Evolutionary conservation across 768 basidiomycete genomes (phyloP).

Genomic region (Naganishia randhawae): DNA sequence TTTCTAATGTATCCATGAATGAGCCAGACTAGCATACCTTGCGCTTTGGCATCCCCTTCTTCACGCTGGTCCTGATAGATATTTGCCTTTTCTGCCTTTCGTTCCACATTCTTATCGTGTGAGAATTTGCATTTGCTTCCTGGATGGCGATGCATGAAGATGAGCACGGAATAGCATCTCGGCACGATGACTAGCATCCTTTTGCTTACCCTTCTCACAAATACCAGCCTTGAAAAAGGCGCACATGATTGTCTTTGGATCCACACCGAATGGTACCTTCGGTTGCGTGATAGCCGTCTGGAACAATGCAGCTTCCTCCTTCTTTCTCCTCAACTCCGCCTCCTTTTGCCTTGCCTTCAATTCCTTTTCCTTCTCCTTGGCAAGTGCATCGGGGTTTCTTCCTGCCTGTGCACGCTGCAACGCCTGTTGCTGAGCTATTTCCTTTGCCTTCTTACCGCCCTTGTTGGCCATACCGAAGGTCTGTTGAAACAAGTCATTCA

Average conservation of each 20-base stretch:
- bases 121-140: slow-evolving; percentile 81
- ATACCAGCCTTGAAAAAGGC: slow-evolving; percentile 84
- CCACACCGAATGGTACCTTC: slow-evolving; percentile 76
- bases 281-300: slow-evolving; percentile 54
- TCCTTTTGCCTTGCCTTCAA: slow-evolving; percentile 43
- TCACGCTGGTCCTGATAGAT: slow-evolving; percentile 77
- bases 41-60: slow-evolving; percentile 68
- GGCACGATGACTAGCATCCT: neutral
- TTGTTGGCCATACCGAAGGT: slow-evolving; percentile 55
- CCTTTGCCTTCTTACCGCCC: slow-evolving; percentile 60
- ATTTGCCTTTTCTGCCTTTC: slow-evolving; percentile 94
- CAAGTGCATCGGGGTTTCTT: slow-evolving; percentile 51
- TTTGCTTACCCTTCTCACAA: slow-evolving; percentile 75
- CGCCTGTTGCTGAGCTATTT: slow-evolving; percentile 40
- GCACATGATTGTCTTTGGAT: slow-evolving; percentile 92
- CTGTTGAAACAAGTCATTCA: slow-evolving; percentile 32
- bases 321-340: slow-evolving; percentile 46
- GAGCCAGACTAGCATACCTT: slow-evolving; percentile 50
- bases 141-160: slow-evolving; percentile 6
- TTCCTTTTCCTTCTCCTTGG: slow-evolving; percentile 76
- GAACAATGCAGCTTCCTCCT: slow-evolving; percentile 75
- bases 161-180: neutral
- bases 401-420: neutral
- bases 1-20: neutral
- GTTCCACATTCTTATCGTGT: slow-evolving; percentile 79